Base-by-base conservation (phyloP, 345 rosid species). In the Hypericum perforatum region DNA sequence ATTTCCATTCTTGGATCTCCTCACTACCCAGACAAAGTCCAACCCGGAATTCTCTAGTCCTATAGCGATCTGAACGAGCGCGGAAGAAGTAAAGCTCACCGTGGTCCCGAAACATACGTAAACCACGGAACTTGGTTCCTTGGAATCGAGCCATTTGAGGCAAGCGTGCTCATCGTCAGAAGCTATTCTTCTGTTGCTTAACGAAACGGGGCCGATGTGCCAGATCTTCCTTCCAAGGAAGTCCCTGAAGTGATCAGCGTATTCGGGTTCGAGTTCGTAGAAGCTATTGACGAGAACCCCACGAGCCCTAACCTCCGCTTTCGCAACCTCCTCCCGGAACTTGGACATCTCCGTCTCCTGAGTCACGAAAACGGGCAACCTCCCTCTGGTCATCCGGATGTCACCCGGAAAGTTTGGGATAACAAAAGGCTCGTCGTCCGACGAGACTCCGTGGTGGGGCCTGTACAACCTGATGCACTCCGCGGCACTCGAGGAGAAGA, bases 11-110 rank as follows among this genome's bases (percentile, higher is more conserved):
- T 49, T 45, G 43, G 54, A 47, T 49, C 39, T 69, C 47, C 49
- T 76, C 7, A 70, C 71, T 2, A 71, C 86, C 86, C 83, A 78
- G 5, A 78, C 66, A 50, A 80, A 80, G 2, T 56, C 55, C 58
- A 63, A 61, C 52, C 66, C 70, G 2, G 76, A 71, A 7, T 65
- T 70, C 54, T 71, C 82, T 36, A 79, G 68, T 0, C 70, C 81
- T 5, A 36, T 1, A 3, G 76, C 81, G 5, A 80, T 63, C 67
- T 80, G 75, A 11, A 37, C 58, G 5, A 70, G 69, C 53, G 78
- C 84, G 22, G 57, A 3, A 6, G 39, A 49, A 13, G 3, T 13
- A 13, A 78, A 71, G n/a, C 41, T 57, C 5, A 62, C 51, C 0
- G 59, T 11, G 37, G 69, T 80, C 7, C 82, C 85, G 3, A 80